These are phyloP conservation scores for Sporothrix humicola DNA, from an alignment of 2,329 filamentous ascomycete genomes.

Conservation along the genomic window DNA sequence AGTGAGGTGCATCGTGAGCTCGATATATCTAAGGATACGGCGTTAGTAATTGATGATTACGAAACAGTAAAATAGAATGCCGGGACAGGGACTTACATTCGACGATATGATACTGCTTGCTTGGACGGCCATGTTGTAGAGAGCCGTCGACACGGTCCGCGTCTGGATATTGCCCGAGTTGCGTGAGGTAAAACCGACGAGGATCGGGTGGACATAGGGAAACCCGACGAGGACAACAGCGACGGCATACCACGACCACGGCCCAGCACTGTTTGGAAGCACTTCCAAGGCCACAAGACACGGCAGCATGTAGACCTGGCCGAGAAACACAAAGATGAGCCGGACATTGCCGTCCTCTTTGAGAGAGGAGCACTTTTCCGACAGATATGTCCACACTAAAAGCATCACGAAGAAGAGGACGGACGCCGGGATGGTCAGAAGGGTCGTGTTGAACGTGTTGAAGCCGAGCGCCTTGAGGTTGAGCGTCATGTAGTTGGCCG, in stretches of 20 bases:
- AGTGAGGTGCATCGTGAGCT: constrained; percentile 54
- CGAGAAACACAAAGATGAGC: constrained; percentile 50
- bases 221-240: constrained; percentile 54
- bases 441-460: constrained; percentile 36
- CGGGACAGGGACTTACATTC: constrained; percentile 43
- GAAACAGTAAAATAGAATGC: too few species aligned
- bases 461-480: constrained; percentile 35
- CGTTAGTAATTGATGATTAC: too few species aligned
- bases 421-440: constrained; percentile 35
- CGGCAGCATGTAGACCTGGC: constrained; percentile 59
- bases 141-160: constrained; percentile 63
- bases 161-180: constrained; percentile 68
- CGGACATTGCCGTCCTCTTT: constrained; percentile 47
- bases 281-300: constrained; percentile 53
- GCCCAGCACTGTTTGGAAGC: constrained; percentile 44
- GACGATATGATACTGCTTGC: constrained; percentile 51
- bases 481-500: constrained; percentile 34
- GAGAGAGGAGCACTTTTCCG: constrained; percentile 44
- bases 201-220: constrained; percentile 51
- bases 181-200: constrained; percentile 64
- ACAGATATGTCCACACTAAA: constrained; percentile 54
- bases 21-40: constrained; percentile 42
- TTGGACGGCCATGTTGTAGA: constrained; percentile 65
- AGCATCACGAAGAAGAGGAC: constrained; percentile 51
- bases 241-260: constrained; percentile 56